A percentile compares a stretch with the other conserved stretches of the same genome.
These are phyloP conservation scores for Arthrobotrys musiformis DNA, from an alignment of 2,329 filamentous ascomycete genomes.

Conservation along the genomic window DNA sequence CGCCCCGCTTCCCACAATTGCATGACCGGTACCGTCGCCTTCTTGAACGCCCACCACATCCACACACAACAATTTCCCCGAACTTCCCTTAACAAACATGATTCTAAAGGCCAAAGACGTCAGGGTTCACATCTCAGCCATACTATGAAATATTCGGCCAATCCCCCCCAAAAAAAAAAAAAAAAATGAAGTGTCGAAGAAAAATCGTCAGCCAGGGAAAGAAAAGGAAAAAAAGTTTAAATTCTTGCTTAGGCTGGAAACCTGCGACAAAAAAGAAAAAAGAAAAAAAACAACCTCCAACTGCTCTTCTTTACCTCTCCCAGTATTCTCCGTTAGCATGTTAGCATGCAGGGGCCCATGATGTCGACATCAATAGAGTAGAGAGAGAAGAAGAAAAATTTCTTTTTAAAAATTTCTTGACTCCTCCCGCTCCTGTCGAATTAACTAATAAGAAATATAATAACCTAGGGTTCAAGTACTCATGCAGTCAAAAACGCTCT, in stretches of 20 bases:
- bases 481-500: constrained; percentile 2
- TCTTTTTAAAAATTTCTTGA: constrained; percentile 26
- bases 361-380: constrained; percentile 32
- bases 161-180: background rate
- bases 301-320: constrained; percentile 10
- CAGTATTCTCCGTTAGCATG: constrained; percentile 12
- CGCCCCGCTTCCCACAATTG: constrained; percentile 32
- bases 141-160: too few relatives aligned
- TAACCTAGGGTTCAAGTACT: background rate
- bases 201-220: constrained; percentile 7
- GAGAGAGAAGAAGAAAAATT: constrained; percentile 21
- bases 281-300: too few relatives aligned
- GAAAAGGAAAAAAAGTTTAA: constrained; percentile 8
- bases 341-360: constrained; percentile 37
- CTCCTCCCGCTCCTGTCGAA: constrained; percentile 25
- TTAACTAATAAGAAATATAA: constrained; percentile 5
- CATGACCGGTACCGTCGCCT: constrained; percentile 17
- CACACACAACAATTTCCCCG: constrained; percentile 31
- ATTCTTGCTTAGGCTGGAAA: constrained; percentile 1
- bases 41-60: constrained; percentile 14
- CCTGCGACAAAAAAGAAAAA: constrained; percentile 1
- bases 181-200: background rate
- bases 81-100: constrained; percentile 25
- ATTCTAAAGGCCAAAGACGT: constrained; percentile 41
- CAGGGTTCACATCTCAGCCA: constrained; percentile 35